These are phyloP conservation scores for Fusarium camptoceras DNA, from an alignment of 2,329 filamentous ascomycete species.

Conservation along the genomic window DNA sequence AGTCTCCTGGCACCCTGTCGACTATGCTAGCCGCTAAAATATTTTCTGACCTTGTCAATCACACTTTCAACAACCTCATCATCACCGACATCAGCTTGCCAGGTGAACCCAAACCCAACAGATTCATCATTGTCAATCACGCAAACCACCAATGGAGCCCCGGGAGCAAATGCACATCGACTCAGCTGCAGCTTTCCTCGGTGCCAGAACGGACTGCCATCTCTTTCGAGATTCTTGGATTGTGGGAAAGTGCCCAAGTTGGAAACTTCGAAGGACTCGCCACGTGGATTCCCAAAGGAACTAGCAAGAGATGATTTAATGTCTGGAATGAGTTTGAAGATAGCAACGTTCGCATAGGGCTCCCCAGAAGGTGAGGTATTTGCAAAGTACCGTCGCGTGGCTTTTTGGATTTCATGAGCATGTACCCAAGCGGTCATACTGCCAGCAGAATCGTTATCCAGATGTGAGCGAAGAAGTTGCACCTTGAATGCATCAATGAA, in stretches of 20 bases:
- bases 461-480: not conserved
- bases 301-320: not conserved
- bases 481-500: slow-evolving; percentile 13
- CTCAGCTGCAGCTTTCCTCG: slow-evolving; percentile 1
- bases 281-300: not conserved
- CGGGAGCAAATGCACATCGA: slow-evolving; percentile 7
- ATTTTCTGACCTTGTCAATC: not conserved
- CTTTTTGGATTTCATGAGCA: slow-evolving; percentile 2
- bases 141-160: slow-evolving; percentile 3
- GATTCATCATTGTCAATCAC: not conserved
- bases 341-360: not conserved
- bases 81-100: slow-evolving; percentile 7
- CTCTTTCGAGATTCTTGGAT: not conserved
- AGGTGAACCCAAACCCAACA: slow-evolving; percentile 7
- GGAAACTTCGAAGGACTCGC: slow-evolving; percentile 12
- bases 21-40: not conserved
- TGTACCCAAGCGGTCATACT: not conserved
- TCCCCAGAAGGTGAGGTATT: slow-evolving; percentile 2
- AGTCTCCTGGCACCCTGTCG: not conserved
- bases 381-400: slow-evolving; percentile 7
- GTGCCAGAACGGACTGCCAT: not conserved
- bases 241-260: slow-evolving; percentile 1
- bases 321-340: slow-evolving; percentile 1
- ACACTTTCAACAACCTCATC: not conserved
- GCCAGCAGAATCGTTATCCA: no score